These are phyloP conservation scores for Wickerhamiella allomyrinae DNA, from an alignment of 805 yeast species.

Conservation along the genomic window DNA sequence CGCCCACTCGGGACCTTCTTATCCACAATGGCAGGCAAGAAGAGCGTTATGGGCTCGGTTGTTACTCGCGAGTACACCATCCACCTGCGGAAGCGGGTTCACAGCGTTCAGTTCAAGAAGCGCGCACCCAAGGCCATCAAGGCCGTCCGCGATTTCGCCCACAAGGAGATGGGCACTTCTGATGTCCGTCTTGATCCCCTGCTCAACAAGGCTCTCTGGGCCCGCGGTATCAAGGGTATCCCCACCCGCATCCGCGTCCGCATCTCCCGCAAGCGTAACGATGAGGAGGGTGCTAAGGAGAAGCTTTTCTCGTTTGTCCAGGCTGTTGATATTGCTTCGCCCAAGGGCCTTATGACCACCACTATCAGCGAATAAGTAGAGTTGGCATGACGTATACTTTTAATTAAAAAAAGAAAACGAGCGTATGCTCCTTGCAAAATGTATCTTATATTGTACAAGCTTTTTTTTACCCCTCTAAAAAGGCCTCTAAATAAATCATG, in stretches of 20 bases:
- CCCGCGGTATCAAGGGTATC: conserved; percentile 98
- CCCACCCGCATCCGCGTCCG: conserved; percentile 97
- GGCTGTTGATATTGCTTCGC: conserved; percentile 85
- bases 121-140: conserved; percentile 99
- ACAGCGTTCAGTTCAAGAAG: conserved; percentile 98
- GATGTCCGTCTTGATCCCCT: conserved; percentile 99
- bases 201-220: conserved; percentile 97
- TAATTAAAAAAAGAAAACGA: not conserved
- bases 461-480: too few species aligned
- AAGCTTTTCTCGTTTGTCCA: conserved; percentile 96
- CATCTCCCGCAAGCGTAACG: conserved; percentile 99
- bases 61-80: conserved; percentile 99
- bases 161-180: conserved; percentile 96
- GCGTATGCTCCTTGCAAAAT: not conserved
- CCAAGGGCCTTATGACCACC: conserved; percentile 96
- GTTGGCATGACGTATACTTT: not conserved
- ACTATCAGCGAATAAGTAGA: conserved; percentile 68
- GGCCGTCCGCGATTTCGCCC: conserved; percentile 97
- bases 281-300: conserved; percentile 98
- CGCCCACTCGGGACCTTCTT: conserved; percentile 1
- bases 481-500: too few species aligned
- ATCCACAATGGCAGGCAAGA: conserved; percentile 29
- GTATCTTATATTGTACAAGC: not conserved
- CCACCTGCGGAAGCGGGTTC: conserved; percentile 98
- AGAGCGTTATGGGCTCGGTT: conserved; percentile 89